Evolutionary conservation across 2,329 filamentous ascomycete genomes (phyloP).

Genomic region (Ophiocordyceps robertsii): DNA sequence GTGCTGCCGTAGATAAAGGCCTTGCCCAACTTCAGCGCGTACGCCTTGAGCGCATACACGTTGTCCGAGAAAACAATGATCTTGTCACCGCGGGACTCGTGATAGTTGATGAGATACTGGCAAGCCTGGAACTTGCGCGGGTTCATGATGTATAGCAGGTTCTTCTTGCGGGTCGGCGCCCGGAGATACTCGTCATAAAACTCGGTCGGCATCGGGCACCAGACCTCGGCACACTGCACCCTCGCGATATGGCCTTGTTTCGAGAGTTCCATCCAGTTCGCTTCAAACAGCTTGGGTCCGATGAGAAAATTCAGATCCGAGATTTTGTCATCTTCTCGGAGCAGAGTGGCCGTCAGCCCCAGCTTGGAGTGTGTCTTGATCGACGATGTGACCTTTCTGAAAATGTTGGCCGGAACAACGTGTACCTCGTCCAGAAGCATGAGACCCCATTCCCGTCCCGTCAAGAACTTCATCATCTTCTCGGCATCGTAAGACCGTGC

Average conservation of each 20-base stretch:
- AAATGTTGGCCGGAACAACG: conserved; percentile 93
- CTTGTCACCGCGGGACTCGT: conserved; percentile 89
- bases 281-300: conserved; percentile 92
- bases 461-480: conserved; percentile 95
- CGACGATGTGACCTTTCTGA: conserved; percentile 80
- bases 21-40: conserved; percentile 73
- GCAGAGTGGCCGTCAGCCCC: conserved; percentile 81
- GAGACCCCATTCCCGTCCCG: conserved; percentile 82
- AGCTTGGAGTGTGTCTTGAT: conserved; percentile 95
- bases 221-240: conserved; percentile 96
- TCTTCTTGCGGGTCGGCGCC: conserved; percentile 38
- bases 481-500: conserved; percentile 83
- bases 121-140: conserved; percentile 93
- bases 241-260: conserved; percentile 94
- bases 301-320: conserved; percentile 95
- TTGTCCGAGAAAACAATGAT: conserved; percentile 98
- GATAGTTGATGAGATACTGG: conserved; percentile 96
- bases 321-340: conserved; percentile 97
- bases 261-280: conserved; percentile 98
- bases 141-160: conserved; percentile 83
- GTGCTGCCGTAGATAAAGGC: conserved; percentile 88
- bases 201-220: conserved; percentile 98
- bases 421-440: conserved; percentile 98
- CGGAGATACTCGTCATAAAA: conserved; percentile 92
- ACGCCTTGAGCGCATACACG: conserved; percentile 78